phyloP scores from a whole-genome alignment of 225 moss, liverwort and hornwort genomes.

The Rhytidiadelphus loreus region DNA sequence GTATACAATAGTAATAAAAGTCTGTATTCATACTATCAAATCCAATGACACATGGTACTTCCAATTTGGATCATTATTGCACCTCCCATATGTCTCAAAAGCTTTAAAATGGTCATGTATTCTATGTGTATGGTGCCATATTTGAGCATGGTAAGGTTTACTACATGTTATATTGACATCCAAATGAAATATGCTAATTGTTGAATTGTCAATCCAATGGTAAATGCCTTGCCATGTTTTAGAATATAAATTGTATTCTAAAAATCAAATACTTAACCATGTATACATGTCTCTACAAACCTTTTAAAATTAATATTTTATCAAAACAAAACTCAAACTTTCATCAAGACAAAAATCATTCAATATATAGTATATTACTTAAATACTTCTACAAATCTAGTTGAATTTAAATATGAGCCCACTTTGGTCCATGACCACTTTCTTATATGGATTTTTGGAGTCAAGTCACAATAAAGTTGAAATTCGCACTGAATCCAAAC shows the following conservation, averaged over 20 bases:
- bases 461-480: not conserved
- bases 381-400: too few species aligned
- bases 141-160: not conserved
- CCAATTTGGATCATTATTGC: not conserved
- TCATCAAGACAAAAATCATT: not conserved
- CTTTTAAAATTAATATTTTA: not conserved
- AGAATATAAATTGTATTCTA: not conserved
- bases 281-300: not conserved
- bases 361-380: too few species aligned
- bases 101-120: not conserved
- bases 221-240: not conserved
- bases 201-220: not conserved
- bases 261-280: not conserved
- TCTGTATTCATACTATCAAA: rapidly evolving
- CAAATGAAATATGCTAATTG: not conserved
- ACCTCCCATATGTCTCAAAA: not conserved
- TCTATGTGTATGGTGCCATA: not conserved
- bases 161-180: not conserved
- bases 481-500: rapidly evolving
- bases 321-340: not conserved
- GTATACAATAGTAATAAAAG: not conserved
- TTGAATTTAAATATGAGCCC: too few species aligned
- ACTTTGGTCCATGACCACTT: too few species aligned
- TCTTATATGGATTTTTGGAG: too few species aligned
- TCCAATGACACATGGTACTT: not conserved